phyloP scores from a whole-genome alignment of 768 basidiomycete species.

The Agrocybe praecox region DNA sequence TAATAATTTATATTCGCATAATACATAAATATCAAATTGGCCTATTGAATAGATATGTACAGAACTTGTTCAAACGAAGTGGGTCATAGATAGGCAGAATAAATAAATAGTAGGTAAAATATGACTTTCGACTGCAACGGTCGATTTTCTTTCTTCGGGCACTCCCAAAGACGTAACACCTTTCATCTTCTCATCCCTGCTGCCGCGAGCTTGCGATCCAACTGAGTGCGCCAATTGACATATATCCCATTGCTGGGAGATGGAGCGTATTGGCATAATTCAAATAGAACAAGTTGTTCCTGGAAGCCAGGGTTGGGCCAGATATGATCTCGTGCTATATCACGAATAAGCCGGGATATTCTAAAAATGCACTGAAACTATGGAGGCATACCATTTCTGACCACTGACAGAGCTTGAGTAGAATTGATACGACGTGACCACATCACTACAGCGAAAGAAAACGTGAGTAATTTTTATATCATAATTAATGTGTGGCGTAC shows the following conservation, averaged over 20 bases:
- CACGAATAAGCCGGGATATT: conserved; percentile 2
- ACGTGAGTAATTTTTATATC: conserved; percentile 4
- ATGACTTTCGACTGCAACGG: background rate
- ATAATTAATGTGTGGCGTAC: conserved; percentile 41
- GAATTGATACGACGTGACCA: conserved; percentile 55
- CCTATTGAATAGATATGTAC: too few relatives aligned
- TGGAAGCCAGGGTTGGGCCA: conserved; percentile 82
- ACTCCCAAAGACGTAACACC: background rate
- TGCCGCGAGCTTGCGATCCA: conserved; percentile 51
- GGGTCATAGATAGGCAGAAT: too few relatives aligned
- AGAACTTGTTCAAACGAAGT: too few relatives aligned
- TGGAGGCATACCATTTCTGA: conserved; percentile 54
- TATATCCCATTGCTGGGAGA: conserved; percentile 65
- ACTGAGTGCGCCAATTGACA: conserved; percentile 59
- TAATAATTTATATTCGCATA: too few relatives aligned
- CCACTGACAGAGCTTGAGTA: conserved; percentile 59
- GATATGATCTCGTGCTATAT: conserved; percentile 70
- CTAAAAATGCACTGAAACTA: conserved; percentile 1
- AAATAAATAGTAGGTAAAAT: too few relatives aligned
- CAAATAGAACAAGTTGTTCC: conserved; percentile 77
- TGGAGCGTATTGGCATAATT: conserved; percentile 70
- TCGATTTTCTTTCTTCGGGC: background rate
- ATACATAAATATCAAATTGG: too few relatives aligned
- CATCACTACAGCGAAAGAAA: conserved; percentile 55
- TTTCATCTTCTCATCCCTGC: conserved; percentile 34